These are phyloP conservation scores for Penicillium silybi DNA, from an alignment of 495 filamentous ascomycete genomes.

Conservation along the genomic window DNA sequence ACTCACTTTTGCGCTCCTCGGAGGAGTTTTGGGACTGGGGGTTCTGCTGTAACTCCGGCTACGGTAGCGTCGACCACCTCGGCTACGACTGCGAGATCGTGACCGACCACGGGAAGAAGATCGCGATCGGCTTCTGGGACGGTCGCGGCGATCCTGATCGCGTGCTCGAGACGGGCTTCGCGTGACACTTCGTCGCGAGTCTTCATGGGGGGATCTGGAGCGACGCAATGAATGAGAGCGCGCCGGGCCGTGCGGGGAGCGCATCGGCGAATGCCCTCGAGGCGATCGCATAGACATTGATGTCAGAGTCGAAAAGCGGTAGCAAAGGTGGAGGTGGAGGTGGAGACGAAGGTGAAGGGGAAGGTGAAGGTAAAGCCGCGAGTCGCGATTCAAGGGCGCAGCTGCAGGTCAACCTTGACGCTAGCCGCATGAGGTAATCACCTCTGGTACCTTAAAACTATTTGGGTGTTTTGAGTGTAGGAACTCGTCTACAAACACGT, in stretches of 20 bases:
- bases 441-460: constrained; percentile 3
- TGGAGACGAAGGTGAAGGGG: not conserved
- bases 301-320: not conserved
- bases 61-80: constrained; percentile 34
- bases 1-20: constrained; percentile 58
- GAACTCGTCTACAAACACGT: too few species aligned
- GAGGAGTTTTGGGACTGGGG: constrained; percentile 38
- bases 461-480: too few species aligned
- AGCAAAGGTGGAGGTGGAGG: not conserved
- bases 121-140: constrained; percentile 40
- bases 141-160: constrained; percentile 31
- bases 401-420: not conserved
- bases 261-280: constrained; percentile 21
- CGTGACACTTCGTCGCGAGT: constrained; percentile 32
- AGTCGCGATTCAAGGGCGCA: not conserved
- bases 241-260: constrained; percentile 14
- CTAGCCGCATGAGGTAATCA: constrained; percentile 19
- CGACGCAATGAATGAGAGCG: constrained; percentile 38
- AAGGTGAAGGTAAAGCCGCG: not conserved
- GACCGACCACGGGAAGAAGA: constrained; percentile 36
- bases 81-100: constrained; percentile 38
- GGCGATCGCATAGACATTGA: constrained; percentile 24
- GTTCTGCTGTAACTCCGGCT: constrained; percentile 48
- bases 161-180: constrained; percentile 32
- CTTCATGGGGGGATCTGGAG: constrained; percentile 48